Conservation (phyloP, 2,329 filamentous ascomycete genomes). For the Diaporthe sp. region DNA sequence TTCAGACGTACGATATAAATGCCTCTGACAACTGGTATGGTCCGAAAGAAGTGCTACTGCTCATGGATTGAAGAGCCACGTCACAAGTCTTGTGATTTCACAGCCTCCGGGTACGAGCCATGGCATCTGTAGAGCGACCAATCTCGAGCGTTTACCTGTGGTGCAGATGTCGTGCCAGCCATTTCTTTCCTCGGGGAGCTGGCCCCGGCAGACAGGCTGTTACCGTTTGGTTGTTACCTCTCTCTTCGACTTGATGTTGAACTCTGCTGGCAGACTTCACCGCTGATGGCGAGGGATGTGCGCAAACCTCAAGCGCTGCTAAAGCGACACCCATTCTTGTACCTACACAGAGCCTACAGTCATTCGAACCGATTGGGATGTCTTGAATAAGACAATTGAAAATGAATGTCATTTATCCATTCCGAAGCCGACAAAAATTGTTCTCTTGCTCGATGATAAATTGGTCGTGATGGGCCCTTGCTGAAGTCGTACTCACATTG, state of each 20-base stretch:
- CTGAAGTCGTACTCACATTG: background rate
- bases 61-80: background rate
- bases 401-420: too few relatives aligned
- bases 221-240: too few relatives aligned
- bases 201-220: too few relatives aligned
- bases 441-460: background rate
- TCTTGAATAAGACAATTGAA: background rate
- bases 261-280: too few relatives aligned
- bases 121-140: background rate
- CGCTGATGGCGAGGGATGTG: too few relatives aligned
- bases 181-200: background rate
- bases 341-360: too few relatives aligned
- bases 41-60: background rate
- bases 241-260: too few relatives aligned
- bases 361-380: background rate
- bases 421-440: accelerated
- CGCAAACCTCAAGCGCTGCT: too few relatives aligned
- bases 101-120: background rate
- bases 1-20: background rate
- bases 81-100: background rate
- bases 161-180: background rate
- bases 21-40: background rate
- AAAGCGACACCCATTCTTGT: too few relatives aligned
- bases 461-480: background rate
- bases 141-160: too few relatives aligned